Evolutionary conservation across 1,139 yeast genomes (phyloP).

Genomic region (Yamadazyma oceani): DNA sequence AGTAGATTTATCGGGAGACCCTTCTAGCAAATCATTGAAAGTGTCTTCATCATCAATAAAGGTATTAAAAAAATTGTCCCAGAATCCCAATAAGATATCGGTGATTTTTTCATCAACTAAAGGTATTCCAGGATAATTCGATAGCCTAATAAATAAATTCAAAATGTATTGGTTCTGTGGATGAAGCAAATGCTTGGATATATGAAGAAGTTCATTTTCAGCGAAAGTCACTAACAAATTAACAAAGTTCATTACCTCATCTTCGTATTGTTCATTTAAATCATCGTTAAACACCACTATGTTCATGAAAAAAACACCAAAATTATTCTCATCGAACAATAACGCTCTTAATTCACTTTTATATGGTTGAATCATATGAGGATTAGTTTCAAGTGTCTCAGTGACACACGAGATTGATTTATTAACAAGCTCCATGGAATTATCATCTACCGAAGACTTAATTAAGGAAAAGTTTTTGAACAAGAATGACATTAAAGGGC

Average conservation of each 20-base stretch:
- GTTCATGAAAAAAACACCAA: slow-evolving; percentile 38
- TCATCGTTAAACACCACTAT: slow-evolving; percentile 22
- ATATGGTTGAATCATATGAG: slow-evolving; percentile 30
- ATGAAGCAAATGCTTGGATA: slow-evolving; percentile 47
- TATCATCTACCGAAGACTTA: slow-evolving; percentile 9
- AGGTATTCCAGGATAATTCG: slow-evolving; percentile 62
- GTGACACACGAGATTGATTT: slow-evolving; percentile 37
- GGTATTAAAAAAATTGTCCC: slow-evolving; percentile 74
- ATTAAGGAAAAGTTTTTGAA: slow-evolving; percentile 22
- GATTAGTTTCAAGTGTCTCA: slow-evolving; percentile 49
- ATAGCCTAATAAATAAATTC: slow-evolving; percentile 52
- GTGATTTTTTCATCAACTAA: slow-evolving; percentile 69
- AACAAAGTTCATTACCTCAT: slow-evolving; percentile 49
- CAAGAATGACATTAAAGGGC: slow-evolving; percentile 19
- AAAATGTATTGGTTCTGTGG: slow-evolving; percentile 41
- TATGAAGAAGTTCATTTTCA: slow-evolving; percentile 49
- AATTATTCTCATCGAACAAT: slow-evolving; percentile 37
- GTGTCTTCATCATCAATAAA: slow-evolving; percentile 55
- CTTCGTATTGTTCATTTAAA: slow-evolving; percentile 33
- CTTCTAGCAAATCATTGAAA: slow-evolving; percentile 22
- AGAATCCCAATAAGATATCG: slow-evolving; percentile 68
- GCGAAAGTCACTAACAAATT: slow-evolving; percentile 53
- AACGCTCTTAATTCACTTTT: slow-evolving; percentile 27
- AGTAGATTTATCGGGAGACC: slow-evolving; percentile 10
- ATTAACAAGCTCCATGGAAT: slow-evolving; percentile 22